Evolutionary conservation across 768 basidiomycete genomes (phyloP).

Genomic region (Boletus tomentosulus): DNA sequence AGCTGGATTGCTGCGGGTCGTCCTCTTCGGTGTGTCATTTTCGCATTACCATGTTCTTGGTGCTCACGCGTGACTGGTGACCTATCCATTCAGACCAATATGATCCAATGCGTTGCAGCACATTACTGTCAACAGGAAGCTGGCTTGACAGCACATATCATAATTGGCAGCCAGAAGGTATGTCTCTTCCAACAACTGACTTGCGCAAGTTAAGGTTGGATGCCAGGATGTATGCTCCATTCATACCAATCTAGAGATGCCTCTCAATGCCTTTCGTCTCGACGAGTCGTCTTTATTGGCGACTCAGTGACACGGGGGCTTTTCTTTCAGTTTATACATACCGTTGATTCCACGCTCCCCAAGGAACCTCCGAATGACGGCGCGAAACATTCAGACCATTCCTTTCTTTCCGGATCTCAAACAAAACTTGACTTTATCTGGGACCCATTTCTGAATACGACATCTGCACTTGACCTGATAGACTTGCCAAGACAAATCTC

Average conservation of each 20-base stretch:
- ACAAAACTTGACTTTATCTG: constrained; percentile 61
- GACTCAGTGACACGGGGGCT: constrained; percentile 80
- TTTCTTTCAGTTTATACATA: constrained; percentile 69
- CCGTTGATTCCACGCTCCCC: constrained; percentile 56
- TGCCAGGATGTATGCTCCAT: constrained; percentile 75
- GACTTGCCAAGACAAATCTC: constrained; percentile 8
- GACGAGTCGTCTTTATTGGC: constrained; percentile 72
- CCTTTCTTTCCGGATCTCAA: constrained; percentile 41
- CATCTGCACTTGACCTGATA: constrained; percentile 48
- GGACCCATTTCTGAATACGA: constrained; percentile 86
- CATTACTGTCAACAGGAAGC: constrained; percentile 65
- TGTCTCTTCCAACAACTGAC: constrained; percentile 24
- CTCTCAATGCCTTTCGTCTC: constrained; percentile 50
- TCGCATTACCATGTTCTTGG: neutral
- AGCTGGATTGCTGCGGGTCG: constrained; percentile 40
- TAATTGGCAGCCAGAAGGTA: constrained; percentile 87
- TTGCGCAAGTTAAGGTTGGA: constrained; percentile 6
- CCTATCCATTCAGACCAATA: constrained; percentile 47
- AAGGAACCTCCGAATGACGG: constrained; percentile 49
- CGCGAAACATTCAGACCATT: constrained; percentile 67
- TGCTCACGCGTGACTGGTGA: neutral
- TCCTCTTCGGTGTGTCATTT: constrained; percentile 40
- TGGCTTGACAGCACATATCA: constrained; percentile 67
- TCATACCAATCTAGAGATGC: constrained; percentile 55
- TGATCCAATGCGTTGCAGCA: constrained; percentile 70